Conservation (phyloP, 495 filamentous ascomycete species). For the Bacidia rubella region DNA sequence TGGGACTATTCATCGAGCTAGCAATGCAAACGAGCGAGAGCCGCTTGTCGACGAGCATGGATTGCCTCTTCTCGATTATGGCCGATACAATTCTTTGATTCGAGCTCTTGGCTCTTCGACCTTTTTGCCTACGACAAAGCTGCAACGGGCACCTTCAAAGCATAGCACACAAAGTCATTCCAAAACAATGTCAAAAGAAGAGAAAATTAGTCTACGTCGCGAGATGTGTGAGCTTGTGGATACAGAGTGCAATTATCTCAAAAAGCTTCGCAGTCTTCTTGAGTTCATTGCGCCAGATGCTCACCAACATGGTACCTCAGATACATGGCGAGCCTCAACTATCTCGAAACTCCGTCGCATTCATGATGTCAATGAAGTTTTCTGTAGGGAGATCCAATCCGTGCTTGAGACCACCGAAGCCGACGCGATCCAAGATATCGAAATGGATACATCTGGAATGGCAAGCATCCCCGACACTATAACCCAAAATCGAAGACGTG, state of each 20-base stretch:
- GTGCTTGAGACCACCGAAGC: constrained; percentile 75
- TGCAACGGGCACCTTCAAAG: constrained; percentile 77
- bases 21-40: constrained; percentile 37
- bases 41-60: constrained; percentile 47
- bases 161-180: constrained; percentile 62
- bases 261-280: constrained; percentile 69
- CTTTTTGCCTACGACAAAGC: constrained; percentile 75
- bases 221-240: constrained; percentile 87
- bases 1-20: constrained; percentile 49
- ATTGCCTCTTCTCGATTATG: constrained; percentile 51
- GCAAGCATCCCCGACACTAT: constrained; percentile 27
- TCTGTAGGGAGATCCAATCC: constrained; percentile 57
- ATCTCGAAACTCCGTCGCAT: constrained; percentile 67
- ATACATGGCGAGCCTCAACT: constrained; percentile 63
- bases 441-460: constrained; percentile 13
- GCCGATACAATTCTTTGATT: constrained; percentile 57
- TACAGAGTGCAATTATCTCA: constrained; percentile 87
- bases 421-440: constrained; percentile 57
- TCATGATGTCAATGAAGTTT: constrained; percentile 61
- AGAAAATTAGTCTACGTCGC: constrained; percentile 70
- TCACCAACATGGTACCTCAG: constrained; percentile 38
- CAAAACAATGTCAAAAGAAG: constrained; percentile 59
- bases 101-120: constrained; percentile 65
- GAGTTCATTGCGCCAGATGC: constrained; percentile 63
- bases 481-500: constrained; percentile 41